phyloP scores from a whole-genome alignment of 805 yeast genomes.

The Metschnikowia kofuensis region DNA sequence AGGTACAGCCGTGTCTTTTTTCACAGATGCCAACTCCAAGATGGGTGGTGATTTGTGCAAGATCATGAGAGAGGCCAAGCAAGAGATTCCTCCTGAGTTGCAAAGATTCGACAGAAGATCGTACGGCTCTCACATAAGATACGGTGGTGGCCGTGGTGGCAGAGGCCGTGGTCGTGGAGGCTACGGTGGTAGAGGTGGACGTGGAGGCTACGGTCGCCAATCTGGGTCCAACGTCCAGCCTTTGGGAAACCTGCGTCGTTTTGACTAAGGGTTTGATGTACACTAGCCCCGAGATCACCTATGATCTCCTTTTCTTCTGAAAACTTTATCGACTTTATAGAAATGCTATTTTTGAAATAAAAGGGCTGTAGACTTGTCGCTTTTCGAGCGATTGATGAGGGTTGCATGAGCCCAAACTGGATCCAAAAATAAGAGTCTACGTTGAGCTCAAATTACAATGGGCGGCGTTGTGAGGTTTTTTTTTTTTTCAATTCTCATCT shows the following conservation, averaged over 20 bases:
- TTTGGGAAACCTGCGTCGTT: constrained; percentile 45
- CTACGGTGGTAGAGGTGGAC: constrained; percentile 20
- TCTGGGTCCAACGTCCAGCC: constrained; percentile 53
- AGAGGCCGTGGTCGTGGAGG: constrained; percentile 31
- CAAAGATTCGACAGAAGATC: constrained; percentile 62
- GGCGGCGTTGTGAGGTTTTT: too few relatives aligned
- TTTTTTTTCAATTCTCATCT: too few relatives aligned
- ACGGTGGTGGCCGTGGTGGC: constrained; percentile 53
- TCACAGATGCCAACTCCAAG: constrained; percentile 82
- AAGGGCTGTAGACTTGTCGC: too few relatives aligned
- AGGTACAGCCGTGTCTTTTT: constrained; percentile 94
- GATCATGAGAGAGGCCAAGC: constrained; percentile 94
- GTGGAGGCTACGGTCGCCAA: constrained; percentile 47
- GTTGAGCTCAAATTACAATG: too few relatives aligned
- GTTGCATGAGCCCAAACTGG: too few relatives aligned
- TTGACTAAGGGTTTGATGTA: constrained; percentile 16
- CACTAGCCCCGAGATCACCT: background rate
- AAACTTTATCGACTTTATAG: background rate
- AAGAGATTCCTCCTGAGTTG: constrained; percentile 78
- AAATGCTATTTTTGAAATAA: background rate
- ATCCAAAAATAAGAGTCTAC: too few relatives aligned
- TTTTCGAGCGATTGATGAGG: too few relatives aligned
- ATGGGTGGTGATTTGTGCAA: constrained; percentile 88
- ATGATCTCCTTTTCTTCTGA: background rate
- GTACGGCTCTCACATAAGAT: constrained; percentile 57